phyloP scores from a whole-genome alignment of 768 basidiomycete species.

The Piloderma croceum region DNA sequence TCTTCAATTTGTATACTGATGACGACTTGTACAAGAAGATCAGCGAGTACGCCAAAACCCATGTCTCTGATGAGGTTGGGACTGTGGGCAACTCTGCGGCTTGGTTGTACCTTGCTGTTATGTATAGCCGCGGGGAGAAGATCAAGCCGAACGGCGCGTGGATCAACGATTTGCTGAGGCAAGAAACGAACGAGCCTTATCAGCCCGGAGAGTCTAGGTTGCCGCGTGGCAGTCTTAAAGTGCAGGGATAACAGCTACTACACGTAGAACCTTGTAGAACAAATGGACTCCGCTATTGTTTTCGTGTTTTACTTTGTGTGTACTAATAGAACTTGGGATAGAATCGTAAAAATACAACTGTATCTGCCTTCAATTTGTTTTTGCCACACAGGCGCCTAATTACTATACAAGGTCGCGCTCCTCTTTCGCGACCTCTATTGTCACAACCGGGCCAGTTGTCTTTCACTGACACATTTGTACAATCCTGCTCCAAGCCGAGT shows the following conservation, averaged over 20 bases:
- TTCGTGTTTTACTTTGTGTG: no score
- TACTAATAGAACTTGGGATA: no score
- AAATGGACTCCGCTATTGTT: no score
- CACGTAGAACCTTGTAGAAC: conserved; percentile 1
- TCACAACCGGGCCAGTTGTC: no score
- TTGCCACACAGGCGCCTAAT: no score
- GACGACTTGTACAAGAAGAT: conserved; percentile 57
- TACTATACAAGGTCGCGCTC: no score
- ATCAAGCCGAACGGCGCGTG: conserved; percentile 77
- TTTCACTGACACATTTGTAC: no score
- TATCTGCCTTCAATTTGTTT: no score
- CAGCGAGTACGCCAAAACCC: conserved; percentile 63
- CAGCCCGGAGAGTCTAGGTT: conserved; percentile 61
- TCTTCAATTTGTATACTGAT: conserved; percentile 76
- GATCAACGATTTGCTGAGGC: conserved; percentile 76
- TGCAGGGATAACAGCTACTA: conserved; percentile 41
- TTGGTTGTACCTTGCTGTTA: conserved; percentile 70
- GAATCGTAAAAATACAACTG: no score
- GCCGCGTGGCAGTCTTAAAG: conserved; percentile 54
- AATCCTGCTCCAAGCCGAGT: no score
- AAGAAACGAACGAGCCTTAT: conserved; percentile 72
- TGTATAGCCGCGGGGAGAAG: conserved; percentile 72
- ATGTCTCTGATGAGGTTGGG: conserved; percentile 79
- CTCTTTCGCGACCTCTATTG: no score
- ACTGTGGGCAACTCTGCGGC: conserved; percentile 75